Percentiles rank a stretch among this genome's conserved stretches.
Conservation (phyloP, 352 stramenopile species). For the Thalassiosira mediterranea region DNA sequence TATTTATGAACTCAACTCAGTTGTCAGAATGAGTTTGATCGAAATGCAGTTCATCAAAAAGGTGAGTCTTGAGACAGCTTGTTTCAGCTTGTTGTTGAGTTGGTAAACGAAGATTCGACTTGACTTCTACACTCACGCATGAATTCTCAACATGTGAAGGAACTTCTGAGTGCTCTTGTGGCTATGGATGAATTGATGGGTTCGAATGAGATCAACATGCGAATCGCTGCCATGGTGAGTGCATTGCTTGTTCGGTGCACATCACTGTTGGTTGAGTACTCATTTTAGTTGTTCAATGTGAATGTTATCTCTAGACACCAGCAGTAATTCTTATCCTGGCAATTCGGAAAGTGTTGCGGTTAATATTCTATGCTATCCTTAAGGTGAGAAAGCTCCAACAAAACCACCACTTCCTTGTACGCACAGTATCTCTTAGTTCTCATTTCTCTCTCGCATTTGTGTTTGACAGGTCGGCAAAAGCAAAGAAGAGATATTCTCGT, state of each 20-base stretch:
- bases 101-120: too few relatives aligned
- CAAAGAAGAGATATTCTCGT: slow-evolving; percentile 72
- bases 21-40: slow-evolving; percentile 83
- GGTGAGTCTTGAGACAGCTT: too few relatives aligned
- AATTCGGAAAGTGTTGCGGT: slow-evolving; percentile 54
- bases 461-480: too few relatives aligned
- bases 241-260: too few relatives aligned
- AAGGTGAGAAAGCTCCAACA: too few relatives aligned
- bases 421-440: too few relatives aligned
- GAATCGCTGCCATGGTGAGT: slow-evolving; percentile 65
- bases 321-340: slow-evolving; percentile 70
- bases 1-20: slow-evolving; percentile 77
- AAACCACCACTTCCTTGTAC: too few relatives aligned
- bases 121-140: too few relatives aligned
- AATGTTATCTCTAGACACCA: not conserved
- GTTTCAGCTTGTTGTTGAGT: too few relatives aligned
- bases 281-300: too few relatives aligned
- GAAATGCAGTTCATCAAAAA: slow-evolving; percentile 87
- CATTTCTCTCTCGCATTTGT: too few relatives aligned
- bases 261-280: too few relatives aligned
- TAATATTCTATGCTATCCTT: slow-evolving; percentile 73
- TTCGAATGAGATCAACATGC: slow-evolving; percentile 84
- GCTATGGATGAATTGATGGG: slow-evolving; percentile 76
- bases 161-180: slow-evolving; percentile 77
- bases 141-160: slow-evolving; percentile 25